Percentiles rank a stretch among this genome's conserved stretches.
Evolutionary conservation across 2,329 filamentous ascomycete genomes (phyloP).

Genomic region (Magnaporthiopsis incrustans): DNA sequence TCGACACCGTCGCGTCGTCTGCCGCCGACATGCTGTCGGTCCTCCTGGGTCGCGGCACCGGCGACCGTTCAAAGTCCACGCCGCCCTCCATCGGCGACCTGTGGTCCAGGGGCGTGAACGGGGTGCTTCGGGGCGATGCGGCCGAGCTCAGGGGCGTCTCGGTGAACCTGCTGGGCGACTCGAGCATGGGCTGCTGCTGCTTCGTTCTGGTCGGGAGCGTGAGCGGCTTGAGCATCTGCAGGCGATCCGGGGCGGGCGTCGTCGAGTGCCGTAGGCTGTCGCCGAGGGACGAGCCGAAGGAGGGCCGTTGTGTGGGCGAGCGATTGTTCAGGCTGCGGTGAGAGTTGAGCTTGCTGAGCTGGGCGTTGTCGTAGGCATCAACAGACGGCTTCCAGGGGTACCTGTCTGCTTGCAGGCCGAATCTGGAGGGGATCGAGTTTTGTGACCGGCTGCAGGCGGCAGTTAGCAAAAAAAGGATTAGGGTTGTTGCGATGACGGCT

Average conservation of each 20-base stretch:
- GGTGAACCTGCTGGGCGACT: constrained; percentile 34
- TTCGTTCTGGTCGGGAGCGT: constrained; percentile 38
- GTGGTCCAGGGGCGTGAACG: constrained; percentile 24
- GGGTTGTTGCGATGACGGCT: no score
- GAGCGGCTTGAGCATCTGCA: constrained; percentile 34
- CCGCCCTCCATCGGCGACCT: constrained; percentile 1
- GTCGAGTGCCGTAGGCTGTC: constrained; percentile 16
- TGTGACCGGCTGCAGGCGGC: constrained; percentile 14
- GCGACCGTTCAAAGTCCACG: constrained; percentile 38
- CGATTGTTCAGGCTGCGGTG: constrained; percentile 35
- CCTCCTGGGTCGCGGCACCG: constrained; percentile 34
- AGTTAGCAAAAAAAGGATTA: no score
- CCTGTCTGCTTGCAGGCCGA: constrained; percentile 42
- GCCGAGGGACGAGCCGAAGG: constrained; percentile 35
- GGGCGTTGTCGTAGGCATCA: constrained; percentile 39
- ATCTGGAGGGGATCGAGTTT: constrained; percentile 33
- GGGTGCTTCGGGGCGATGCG: constrained; percentile 35
- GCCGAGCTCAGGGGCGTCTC: constrained; percentile 41
- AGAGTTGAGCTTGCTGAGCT: constrained; percentile 49
- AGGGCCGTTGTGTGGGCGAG: constrained; percentile 34
- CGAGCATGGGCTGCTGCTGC: constrained; percentile 31
- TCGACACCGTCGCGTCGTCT: constrained; percentile 38
- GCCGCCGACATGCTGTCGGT: constrained; percentile 35
- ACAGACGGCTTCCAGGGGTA: constrained; percentile 39
- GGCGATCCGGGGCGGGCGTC: constrained; percentile 16